Evolutionary conservation across 2,329 filamentous ascomycete species (phyloP).

Genomic region (Pestalotiopsis fici): DNA sequence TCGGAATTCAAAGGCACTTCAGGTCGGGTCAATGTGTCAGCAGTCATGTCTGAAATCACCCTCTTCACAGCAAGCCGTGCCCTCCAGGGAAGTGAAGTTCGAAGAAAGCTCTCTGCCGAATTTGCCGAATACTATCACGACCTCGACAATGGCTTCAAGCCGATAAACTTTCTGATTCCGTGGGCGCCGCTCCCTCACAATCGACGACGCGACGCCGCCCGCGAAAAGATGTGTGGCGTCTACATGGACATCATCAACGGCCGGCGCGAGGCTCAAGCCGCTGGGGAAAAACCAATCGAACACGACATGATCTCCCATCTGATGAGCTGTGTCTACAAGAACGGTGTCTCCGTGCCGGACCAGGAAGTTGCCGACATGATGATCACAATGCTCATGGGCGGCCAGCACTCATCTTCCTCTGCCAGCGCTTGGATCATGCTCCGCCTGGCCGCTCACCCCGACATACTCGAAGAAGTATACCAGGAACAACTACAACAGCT

Average conservation of each 20-base stretch:
- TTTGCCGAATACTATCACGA: slow-evolving; percentile 80
- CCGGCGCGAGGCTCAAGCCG: slow-evolving; percentile 51
- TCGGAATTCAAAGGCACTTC: slow-evolving; percentile 56
- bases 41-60: slow-evolving; percentile 74
- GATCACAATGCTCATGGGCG: slow-evolving; percentile 84
- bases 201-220: slow-evolving; percentile 69
- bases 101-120: slow-evolving; percentile 68
- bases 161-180: slow-evolving; percentile 81
- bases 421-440: slow-evolving; percentile 79
- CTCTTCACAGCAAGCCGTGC: slow-evolving; percentile 79
- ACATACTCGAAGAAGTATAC: slow-evolving; percentile 71
- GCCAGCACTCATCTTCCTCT: slow-evolving; percentile 78
- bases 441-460: slow-evolving; percentile 69
- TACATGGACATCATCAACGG: slow-evolving; percentile 72
- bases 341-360: slow-evolving; percentile 69
- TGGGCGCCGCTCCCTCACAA: slow-evolving; percentile 80
- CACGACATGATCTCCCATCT: slow-evolving; percentile 79
- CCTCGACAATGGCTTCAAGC: slow-evolving; percentile 68
- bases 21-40: slow-evolving; percentile 65
- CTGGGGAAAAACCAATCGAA: slow-evolving; percentile 42
- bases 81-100: slow-evolving; percentile 76
- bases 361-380: slow-evolving; percentile 82
- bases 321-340: slow-evolving; percentile 76
- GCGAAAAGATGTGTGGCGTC: slow-evolving; percentile 67
- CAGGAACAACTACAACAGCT: slow-evolving; percentile 63